Base-by-base conservation (phyloP, 2,329 filamentous ascomycete species). In the Teratosphaeria pseudoeucalypti region DNA sequence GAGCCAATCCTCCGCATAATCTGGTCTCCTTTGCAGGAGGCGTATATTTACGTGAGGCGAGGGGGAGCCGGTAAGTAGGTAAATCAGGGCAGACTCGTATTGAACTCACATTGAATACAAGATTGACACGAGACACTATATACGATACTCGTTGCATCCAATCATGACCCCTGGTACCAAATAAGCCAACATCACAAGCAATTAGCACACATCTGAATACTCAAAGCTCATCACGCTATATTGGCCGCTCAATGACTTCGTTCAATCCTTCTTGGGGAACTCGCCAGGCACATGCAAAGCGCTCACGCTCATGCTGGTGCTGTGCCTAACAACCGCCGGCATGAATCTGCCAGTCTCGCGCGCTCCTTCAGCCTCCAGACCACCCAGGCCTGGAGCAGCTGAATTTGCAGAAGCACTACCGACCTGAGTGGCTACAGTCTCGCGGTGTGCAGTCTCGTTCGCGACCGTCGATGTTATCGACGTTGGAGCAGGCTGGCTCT, bases 221-320 rank as follows among this genome's bases (percentile, higher is more conserved):
- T 49, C 16, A n/a, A 49, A 6, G 19, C 16, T 19, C 16, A 23
- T n/a, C 43, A 49, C 6, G n/a, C 11, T 3, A 10, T 23, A n/a
- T 19, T 23, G 19, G 7, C 2, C 9, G 19, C 6, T 10, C n/a
- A 23, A n/a, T 23, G 43, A 49, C 16, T n/a, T n/a, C 19, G 9
- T 49, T 49, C 43, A 57, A 3, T 32, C 26, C 10, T 39, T 62
- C 47, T 76, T 3, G 58, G 61, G 27, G 32, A 54, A 90, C 65
- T 86, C 80, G 11, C 87, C 87, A 3, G 87, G 87, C 19, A 90
- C 81, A 68, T 88, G 85, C 56, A 90, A 73, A 67, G 86, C 81
- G 58, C 84, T 85, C 53, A 88, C 82, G 32, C 73, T 77, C 29
- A 78, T 68, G 62, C 78, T 75, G 6, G 78, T 80, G 57, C 78